Evolutionary conservation across 176 grass and related monocot species (phyloP).

Genomic region (Zoysia japonica): DNA sequence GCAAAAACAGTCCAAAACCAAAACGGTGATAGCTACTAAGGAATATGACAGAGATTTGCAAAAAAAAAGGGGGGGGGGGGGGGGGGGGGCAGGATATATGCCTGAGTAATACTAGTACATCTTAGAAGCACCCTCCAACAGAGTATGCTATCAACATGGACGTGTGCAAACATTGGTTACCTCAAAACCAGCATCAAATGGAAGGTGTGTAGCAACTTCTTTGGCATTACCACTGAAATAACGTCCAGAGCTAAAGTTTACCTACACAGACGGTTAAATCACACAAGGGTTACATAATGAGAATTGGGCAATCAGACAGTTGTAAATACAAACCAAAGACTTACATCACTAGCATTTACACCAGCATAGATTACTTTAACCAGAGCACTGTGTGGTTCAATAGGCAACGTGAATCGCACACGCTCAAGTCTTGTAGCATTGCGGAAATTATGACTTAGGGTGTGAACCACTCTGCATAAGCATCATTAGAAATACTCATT

Average conservation of each 20-base stretch:
- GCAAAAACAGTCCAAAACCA: too few species aligned
- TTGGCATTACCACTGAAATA: conserved; percentile 79
- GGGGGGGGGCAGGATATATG: too few species aligned
- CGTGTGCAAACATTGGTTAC: conserved; percentile 35
- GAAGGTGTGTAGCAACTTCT: conserved; percentile 76
- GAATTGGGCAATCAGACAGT: conserved; percentile 26
- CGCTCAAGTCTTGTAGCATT: conserved; percentile 75
- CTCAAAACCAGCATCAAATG: conserved; percentile 98
- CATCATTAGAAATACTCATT: conserved; percentile 33
- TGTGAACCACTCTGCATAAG: conserved; percentile 89
- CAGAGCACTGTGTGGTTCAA: conserved; percentile 70
- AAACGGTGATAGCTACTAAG: too few species aligned
- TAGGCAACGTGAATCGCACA: conserved; percentile 66
- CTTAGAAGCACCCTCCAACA: neutral
- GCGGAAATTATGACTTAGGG: conserved; percentile 85
- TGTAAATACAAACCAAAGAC: conserved; percentile 35
- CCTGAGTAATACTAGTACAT: too few species aligned
- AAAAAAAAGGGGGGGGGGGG: too few species aligned
- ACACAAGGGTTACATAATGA: conserved; percentile 2
- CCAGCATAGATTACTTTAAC: conserved; percentile 97
- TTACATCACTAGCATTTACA: conserved; percentile 99
- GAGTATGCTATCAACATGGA: conserved; percentile 2
- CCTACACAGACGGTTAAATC: conserved; percentile 51
- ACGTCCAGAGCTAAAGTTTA: conserved; percentile 93
- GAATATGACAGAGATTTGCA: too few species aligned